A percentile compares a stretch with the other conserved stretches of the same genome.
Conservation (phyloP, 208 protist genomes). For the Leptomonas pyrrhocoris region DNA sequence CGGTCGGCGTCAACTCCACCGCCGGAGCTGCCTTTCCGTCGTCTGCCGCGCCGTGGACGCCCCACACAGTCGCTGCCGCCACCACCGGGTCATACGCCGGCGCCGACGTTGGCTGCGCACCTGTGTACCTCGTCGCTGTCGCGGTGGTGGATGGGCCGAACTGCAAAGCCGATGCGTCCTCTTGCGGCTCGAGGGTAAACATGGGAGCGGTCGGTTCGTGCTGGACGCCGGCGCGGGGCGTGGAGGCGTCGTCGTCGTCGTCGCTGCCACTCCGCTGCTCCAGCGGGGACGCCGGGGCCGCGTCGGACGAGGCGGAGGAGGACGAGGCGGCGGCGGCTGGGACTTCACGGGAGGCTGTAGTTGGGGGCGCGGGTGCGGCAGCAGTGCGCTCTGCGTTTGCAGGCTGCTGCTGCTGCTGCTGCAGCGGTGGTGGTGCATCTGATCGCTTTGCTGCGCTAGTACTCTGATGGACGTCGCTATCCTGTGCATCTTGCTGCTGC, state of each 20-base stretch:
- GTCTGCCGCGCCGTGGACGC: not conserved
- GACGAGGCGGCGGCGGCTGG: not conserved
- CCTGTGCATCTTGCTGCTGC: not conserved
- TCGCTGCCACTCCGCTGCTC: conserved; percentile 15
- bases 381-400: not conserved
- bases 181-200: conserved; percentile 25
- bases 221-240: not conserved
- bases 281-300: not conserved
- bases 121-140: not conserved
- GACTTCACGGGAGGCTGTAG: not conserved
- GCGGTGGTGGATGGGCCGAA: not conserved
- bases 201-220: conserved; percentile 4
- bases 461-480: not conserved
- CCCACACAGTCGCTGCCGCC: conserved; percentile 4
- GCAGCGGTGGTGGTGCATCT: not conserved
- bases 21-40: not conserved
- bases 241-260: conserved; percentile 4
- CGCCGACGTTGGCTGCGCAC: not conserved
- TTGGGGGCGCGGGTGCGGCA: not conserved
- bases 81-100: conserved; percentile 3
- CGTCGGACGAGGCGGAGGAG: not conserved
- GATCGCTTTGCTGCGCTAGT: not conserved
- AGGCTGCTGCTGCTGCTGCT: not conserved
- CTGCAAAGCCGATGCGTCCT: not conserved
- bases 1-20: conserved; percentile 14